Base-by-base conservation (phyloP, 805 yeast species). In the Kregervanrija delftensis region DNA sequence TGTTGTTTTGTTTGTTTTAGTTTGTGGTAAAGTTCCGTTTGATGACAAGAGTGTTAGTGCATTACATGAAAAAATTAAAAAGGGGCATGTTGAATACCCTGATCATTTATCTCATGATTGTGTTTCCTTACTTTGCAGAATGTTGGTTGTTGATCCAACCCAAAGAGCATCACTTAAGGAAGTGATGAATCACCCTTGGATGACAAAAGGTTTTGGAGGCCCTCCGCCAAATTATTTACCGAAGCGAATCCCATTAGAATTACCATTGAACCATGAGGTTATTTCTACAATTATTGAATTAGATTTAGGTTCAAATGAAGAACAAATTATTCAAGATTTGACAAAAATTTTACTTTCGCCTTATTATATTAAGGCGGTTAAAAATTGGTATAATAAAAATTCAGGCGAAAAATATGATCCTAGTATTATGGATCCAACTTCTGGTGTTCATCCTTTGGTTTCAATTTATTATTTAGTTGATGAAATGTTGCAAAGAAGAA, bases 11-110 rank as follows among this genome's bases (percentile, higher is more conserved):
- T 93, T 88, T 59, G 99, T 93, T 8, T 71, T 93, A 49, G 96
- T 93, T 2, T 90, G 97, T 63, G 99, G 99, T 44, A 90, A 88
- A 62, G 98, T 93, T 11, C 99, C 99, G 8, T 93, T 93, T 63
- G 99, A 93, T 63, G 98, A 93, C 60, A 95, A 88, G 57, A 81
- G 86, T 53, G 95, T 95, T 51, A 82, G 90, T 39, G 90, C 86
- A 1, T 72, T 93, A 55, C 99, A 93, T 63, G 95, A 88, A 51
- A 90, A 90, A 63, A 93, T 93, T 61, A 93, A 91, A 61, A 77
- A 81, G 53, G 99, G 98, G 35, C 73, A 80, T 50, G 96, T 93
- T 10, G 96, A 89, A 52, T 93, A 93, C 62, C 98, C 99, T 8
- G 74, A 76, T 33, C 81, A 81, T 66, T 67, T 93, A 40, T 82